Conservation (phyloP, 306 rosid genomes). For the Castanea sativa region DNA sequence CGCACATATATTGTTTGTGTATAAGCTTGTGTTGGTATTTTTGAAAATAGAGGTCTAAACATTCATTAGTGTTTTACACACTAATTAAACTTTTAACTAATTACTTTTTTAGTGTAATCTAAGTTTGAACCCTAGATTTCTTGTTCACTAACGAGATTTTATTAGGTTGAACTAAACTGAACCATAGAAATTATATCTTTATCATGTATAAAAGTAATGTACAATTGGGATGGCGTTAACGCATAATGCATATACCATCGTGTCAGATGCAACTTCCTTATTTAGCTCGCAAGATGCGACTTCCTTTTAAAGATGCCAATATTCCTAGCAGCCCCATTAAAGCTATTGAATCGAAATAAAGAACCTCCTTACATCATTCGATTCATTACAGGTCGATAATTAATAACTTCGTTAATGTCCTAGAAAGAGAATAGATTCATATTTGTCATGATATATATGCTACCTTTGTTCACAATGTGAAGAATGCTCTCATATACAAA, state of each 20-base stretch:
- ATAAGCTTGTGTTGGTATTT: no score
- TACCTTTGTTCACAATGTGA: background rate
- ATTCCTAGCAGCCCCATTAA: background rate
- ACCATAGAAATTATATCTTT: no score
- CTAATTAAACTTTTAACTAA: no score
- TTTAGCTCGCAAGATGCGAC: no score
- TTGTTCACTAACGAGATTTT: no score
- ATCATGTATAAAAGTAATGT: background rate
- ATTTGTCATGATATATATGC: background rate
- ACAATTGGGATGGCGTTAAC: background rate
- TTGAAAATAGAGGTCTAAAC: no score
- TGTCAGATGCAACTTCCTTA: no score
- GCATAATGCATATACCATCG: background rate
- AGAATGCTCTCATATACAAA: background rate
- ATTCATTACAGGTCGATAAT: background rate
- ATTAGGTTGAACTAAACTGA: no score
- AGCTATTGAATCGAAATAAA: background rate
- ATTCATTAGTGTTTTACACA: no score
- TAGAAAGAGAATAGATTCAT: slow-evolving; percentile 9
- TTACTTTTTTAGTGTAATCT: no score
- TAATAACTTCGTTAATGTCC: background rate
- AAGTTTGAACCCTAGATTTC: no score
- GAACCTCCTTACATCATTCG: background rate
- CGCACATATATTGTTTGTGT: no score
- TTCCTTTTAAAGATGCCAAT: background rate